phyloP scores from a whole-genome alignment of 2,329 filamentous ascomycete species.

The Trichoderma sp. region DNA sequence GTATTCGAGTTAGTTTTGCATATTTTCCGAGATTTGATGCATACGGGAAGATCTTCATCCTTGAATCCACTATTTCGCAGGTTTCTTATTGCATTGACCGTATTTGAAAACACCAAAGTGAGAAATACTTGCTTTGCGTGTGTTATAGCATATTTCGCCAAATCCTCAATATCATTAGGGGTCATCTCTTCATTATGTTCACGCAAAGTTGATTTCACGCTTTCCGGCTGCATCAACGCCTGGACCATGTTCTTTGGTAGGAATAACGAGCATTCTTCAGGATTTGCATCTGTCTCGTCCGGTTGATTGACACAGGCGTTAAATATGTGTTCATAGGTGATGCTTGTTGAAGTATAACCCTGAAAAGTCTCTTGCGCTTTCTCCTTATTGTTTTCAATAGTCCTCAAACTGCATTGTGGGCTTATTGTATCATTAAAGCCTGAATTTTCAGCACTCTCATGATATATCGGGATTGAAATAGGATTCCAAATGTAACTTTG shows the following conservation, averaged over 20 bases:
- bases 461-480: no score
- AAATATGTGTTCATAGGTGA: background rate
- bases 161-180: background rate
- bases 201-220: background rate
- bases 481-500: no score
- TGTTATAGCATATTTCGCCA: background rate
- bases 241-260: background rate
- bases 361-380: no score
- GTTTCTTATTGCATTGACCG: fast-evolving
- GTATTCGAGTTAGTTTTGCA: background rate
- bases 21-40: background rate
- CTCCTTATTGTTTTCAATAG: no score
- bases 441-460: no score
- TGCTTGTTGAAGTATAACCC: no score
- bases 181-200: background rate
- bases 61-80: background rate
- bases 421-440: no score
- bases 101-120: background rate
- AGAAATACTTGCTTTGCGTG: background rate
- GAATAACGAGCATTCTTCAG: background rate
- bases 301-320: background rate
- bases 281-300: background rate
- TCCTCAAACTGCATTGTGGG: no score
- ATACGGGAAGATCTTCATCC: background rate
- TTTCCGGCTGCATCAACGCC: background rate